phyloP scores from a whole-genome alignment of 257 asterid genomes.

The Solanum lignicaule region DNA sequence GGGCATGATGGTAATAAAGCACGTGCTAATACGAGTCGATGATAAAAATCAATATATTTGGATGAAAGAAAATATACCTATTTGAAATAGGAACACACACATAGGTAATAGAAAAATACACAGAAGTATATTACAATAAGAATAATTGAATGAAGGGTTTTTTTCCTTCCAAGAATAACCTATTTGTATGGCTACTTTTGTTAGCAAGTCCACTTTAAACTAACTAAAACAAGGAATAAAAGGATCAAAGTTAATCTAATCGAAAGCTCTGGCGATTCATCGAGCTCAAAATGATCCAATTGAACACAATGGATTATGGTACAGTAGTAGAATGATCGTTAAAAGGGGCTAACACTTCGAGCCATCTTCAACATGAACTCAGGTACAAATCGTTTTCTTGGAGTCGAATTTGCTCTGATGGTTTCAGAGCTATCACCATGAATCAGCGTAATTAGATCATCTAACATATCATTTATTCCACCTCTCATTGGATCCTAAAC shows the following conservation, averaged over 20 bases:
- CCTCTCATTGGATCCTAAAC: conserved; percentile 98
- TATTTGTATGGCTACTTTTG: background rate
- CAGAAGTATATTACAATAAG: background rate
- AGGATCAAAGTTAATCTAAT: background rate
- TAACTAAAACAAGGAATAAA: background rate
- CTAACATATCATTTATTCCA: conserved; percentile 64
- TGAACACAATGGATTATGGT: background rate
- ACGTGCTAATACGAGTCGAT: too few species aligned
- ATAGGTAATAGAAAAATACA: background rate
- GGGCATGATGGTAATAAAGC: too few species aligned
- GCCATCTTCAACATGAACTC: conserved; percentile 79
- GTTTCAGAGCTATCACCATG: conserved; percentile 75
- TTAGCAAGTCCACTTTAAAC: background rate
- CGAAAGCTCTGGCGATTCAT: background rate
- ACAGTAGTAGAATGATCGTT: background rate
- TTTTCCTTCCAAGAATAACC: background rate
- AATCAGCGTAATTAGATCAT: conserved; percentile 54
- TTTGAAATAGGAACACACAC: background rate
- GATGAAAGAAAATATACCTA: too few species aligned
- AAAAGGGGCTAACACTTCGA: conserved; percentile 64
- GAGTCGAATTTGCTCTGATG: conserved; percentile 44
- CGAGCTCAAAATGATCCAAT: background rate
- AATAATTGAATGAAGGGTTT: background rate
- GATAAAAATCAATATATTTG: too few species aligned
- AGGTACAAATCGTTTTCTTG: conserved; percentile 80